phyloP scores from a whole-genome alignment of 2,329 filamentous ascomycete genomes.

The Fusarium phyllophilum region DNA sequence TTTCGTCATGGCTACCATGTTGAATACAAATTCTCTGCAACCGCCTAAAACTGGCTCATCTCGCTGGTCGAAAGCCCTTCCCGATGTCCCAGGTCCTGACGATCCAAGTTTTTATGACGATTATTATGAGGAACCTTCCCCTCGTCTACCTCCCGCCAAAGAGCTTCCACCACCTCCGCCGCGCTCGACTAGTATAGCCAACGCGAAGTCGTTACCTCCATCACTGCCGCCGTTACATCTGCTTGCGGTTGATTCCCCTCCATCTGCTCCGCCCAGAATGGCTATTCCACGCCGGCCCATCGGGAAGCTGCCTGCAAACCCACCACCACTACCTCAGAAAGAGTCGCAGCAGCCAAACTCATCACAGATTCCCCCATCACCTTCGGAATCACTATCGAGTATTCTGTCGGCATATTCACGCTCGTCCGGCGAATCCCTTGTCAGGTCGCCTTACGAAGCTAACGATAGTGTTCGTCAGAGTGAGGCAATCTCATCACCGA shows the following conservation, averaged over 20 bases:
- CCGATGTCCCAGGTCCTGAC: conserved; percentile 55
- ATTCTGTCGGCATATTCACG: conserved; percentile 65
- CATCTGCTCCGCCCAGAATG: conserved; percentile 40
- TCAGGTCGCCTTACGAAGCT: conserved; percentile 54
- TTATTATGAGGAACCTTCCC: conserved; percentile 27
- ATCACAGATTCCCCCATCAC: conserved; percentile 48
- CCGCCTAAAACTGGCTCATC: conserved; percentile 56
- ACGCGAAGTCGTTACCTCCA: conserved; percentile 38
- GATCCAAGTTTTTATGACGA: conserved; percentile 39
- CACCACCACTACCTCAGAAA: conserved; percentile 24
- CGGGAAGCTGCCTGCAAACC: conserved; percentile 32
- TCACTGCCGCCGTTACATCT: conserved; percentile 40
- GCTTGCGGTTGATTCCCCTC: conserved; percentile 32
- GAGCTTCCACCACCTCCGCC: conserved; percentile 42
- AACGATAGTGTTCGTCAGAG: conserved; percentile 34
- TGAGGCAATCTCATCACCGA: conserved; percentile 37
- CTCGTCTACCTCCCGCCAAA: conserved; percentile 36
- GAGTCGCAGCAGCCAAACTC: conserved; percentile 26
- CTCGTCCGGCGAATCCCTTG: conserved; percentile 57
- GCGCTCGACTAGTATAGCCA: conserved; percentile 38
- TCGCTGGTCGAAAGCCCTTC: conserved; percentile 69
- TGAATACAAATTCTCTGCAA: conserved; percentile 38
- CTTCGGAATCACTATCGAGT: conserved; percentile 63
- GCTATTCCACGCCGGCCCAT: conserved; percentile 42
- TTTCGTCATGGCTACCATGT: conserved; percentile 39